Evolutionary conservation across 257 asterid species (phyloP).

Genomic region (Plantago elongata): DNA sequence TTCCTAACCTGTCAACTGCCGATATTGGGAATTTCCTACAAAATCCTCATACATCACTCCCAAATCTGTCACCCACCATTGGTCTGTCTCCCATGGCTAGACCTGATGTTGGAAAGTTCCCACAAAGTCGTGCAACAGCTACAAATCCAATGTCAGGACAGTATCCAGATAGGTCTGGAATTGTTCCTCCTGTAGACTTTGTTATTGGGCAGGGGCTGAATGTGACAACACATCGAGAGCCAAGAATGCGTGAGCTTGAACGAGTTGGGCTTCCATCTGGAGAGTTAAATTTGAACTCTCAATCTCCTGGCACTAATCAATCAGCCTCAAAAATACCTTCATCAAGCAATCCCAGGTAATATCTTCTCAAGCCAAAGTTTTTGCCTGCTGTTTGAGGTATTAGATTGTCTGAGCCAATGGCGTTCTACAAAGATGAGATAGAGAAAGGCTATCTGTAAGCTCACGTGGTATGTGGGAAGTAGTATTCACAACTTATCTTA

Average conservation of each 20-base stretch:
- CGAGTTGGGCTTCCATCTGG: constrained; percentile 19
- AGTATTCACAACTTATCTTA: background rate
- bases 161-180: background rate
- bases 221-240: constrained; percentile 8
- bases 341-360: constrained; percentile 33
- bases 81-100: too few relatives aligned
- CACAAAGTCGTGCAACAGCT: constrained; percentile 8
- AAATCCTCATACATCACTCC: background rate
- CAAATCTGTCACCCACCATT: too few relatives aligned
- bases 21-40: constrained; percentile 7
- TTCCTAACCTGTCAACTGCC: too few relatives aligned
- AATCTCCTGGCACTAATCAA: constrained; percentile 18
- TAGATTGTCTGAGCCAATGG: background rate
- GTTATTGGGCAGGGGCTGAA: constrained; percentile 3
- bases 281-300: constrained; percentile 10
- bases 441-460: background rate
- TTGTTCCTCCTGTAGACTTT: constrained; percentile 9
- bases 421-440: background rate
- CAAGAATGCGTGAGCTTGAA: constrained; percentile 17
- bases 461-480: background rate
- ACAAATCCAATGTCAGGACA: constrained; percentile 12
- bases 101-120: background rate
- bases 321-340: constrained; percentile 22
- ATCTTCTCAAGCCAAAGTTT: background rate
- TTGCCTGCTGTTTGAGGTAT: background rate